Base-by-base conservation (phyloP, 768 basidiomycete species). In the Podaxis rugospora region DNA sequence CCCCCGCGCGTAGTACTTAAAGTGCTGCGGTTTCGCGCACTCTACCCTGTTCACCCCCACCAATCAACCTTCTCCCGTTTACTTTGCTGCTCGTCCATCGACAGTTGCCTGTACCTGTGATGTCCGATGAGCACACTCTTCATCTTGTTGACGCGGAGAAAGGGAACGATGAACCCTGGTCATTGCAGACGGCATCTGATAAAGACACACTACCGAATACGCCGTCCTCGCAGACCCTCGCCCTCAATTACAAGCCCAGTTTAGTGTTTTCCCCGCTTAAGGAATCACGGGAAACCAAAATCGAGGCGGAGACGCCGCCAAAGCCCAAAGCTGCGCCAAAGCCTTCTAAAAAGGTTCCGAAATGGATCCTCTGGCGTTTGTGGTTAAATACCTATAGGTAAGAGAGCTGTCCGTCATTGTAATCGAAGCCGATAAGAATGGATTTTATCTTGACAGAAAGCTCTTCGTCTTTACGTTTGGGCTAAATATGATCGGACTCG, bases 341-440 rank as follows among this genome's bases (percentile, higher is more conserved):
- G 50, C 68, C 77, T 36, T 16, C 57, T 3, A 86, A 83, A 70
- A 81, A 84, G 67, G 79, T 78, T 28, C 83, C 87, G 1, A 82
- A 77, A 61, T 86, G 85, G 77, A 79, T 87, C 39, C 70, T 78
- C 51, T 85, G 80, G 75, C 78, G 71, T 49, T 71, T 89, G 42
- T 90, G 88, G 87, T 90, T 85, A 73, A 88, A 90, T 65, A 85
- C 82, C 0, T 90, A 90, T 71, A 76, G 86, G 88, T 87, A 63
- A 18, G 76, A 57, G 10, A 56, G 46, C 59, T 16, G 28, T 50
- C 23, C 49, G 25, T 55, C 36, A 11, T 21, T 5, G 25, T 14
- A 1, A 23, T 35, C 32, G 16, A 54, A n/a, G 5, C 36, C 23
- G 28, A 39, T 25, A 6, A 36, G 36, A 32, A 55, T 62, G 21